phyloP scores from a whole-genome alignment of 1,284 basidiomycete genomes.

The Ustilago lituana region DNA sequence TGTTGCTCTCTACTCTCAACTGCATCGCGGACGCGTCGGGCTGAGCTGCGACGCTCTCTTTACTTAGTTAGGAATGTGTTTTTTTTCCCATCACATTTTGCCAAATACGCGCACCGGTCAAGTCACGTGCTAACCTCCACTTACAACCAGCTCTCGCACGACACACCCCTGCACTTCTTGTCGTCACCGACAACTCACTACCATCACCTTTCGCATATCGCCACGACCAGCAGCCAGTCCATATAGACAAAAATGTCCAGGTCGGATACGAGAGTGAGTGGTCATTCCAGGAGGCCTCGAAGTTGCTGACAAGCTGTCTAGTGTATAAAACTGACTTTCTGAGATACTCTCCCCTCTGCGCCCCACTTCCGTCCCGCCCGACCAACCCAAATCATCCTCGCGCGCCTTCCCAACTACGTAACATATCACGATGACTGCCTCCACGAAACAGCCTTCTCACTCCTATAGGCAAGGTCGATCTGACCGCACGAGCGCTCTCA shows the following conservation, averaged over 20 bases:
- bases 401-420: too few species aligned
- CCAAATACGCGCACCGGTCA: conserved; percentile 6
- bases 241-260: too few species aligned
- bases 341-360: background rate
- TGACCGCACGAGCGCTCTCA: conserved; percentile 14
- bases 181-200: background rate
- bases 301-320: conserved; percentile 7
- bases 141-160: conserved; percentile 16
- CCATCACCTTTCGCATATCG: conserved; percentile 12
- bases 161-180: background rate
- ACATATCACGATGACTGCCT: too few species aligned
- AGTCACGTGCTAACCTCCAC: conserved; percentile 38
- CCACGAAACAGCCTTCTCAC: too few species aligned
- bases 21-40: too few species aligned
- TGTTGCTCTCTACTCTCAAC: conserved; percentile 14
- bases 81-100: conserved; percentile 2
- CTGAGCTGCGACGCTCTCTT: too few species aligned
- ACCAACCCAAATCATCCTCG: too few species aligned
- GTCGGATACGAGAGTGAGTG: too few species aligned
- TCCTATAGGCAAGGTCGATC: too few species aligned
- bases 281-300: too few species aligned
- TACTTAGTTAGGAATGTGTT: conserved; percentile 6
- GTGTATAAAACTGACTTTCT: background rate
- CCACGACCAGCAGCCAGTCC: too few species aligned
- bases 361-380: background rate